Evolutionary conservation across 1,284 basidiomycete species (phyloP).

Genomic region (Boletellus deceptivus): DNA sequence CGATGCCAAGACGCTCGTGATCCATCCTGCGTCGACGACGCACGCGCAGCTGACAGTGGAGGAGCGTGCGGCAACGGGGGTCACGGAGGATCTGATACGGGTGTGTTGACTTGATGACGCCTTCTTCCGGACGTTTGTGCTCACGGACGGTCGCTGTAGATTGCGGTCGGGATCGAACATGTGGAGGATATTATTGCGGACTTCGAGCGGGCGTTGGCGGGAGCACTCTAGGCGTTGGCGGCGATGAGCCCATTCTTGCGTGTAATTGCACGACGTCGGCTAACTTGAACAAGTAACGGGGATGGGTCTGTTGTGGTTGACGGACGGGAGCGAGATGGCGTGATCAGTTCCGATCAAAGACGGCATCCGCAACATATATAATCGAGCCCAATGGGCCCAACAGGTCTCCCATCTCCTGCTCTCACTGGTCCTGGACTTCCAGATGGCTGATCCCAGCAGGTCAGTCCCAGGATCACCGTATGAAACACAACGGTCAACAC

Average conservation of each 20-base stretch:
- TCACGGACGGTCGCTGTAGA: conserved; percentile 34
- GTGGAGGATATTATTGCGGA: conserved; percentile 83
- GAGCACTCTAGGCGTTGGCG: no score
- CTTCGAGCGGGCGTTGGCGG: conserved; percentile 45
- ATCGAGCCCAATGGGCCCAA: no score
- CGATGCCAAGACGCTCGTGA: conserved; percentile 75
- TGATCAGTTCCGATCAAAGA: conserved; percentile 5
- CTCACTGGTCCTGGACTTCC: background rate
- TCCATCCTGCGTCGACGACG: conserved; percentile 83
- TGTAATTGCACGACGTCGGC: no score
- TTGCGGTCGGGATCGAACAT: conserved; percentile 71
- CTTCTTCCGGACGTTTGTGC: background rate
- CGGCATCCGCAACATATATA: background rate
- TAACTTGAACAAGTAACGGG: no score
- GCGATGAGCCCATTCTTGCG: no score
- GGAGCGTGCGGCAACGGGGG: conserved; percentile 70
- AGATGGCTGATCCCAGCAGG: conserved; percentile 22
- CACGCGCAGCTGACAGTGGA: conserved; percentile 72
- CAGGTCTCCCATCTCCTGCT: no score
- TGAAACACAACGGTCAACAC: no score
- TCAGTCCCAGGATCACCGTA: background rate
- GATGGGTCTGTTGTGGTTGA: no score
- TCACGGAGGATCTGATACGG: conserved; percentile 77
- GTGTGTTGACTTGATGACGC: conserved; percentile 36
- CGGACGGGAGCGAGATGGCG: conserved; percentile 5